Evolutionary conservation across 2,329 filamentous ascomycete genomes (phyloP).

Genomic region (Bimuria novae-zelandiae): DNA sequence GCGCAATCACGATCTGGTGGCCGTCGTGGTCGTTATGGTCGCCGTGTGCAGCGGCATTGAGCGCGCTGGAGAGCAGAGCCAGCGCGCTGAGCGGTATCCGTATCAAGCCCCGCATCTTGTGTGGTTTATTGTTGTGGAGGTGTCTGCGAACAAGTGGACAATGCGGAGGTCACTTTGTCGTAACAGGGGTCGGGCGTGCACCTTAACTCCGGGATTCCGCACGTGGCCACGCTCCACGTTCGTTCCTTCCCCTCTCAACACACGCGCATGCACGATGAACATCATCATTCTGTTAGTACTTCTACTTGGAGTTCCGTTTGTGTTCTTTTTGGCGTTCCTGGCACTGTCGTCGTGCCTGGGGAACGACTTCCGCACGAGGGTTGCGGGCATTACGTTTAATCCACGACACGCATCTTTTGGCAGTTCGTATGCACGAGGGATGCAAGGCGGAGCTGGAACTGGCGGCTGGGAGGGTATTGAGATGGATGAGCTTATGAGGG

Average conservation of each 20-base stretch:
- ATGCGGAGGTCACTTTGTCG: conserved; percentile 3
- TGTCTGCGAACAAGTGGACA: neutral
- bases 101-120: conserved; percentile 31
- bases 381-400: conserved; percentile 49
- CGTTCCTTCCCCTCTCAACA: conserved; percentile 6
- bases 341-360: conserved; percentile 61
- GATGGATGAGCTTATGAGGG: conserved; percentile 63
- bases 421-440: conserved; percentile 59
- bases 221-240: conserved; percentile 23
- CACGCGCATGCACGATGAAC: conserved; percentile 33
- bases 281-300: conserved; percentile 37
- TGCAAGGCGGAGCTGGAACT: conserved; percentile 57
- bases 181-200: neutral
- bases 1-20: conserved; percentile 48
- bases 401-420: conserved; percentile 56
- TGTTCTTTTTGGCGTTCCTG: conserved; percentile 53
- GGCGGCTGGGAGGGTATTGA: conserved; percentile 66
- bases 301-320: conserved; percentile 42
- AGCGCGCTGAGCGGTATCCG: conserved; percentile 28
- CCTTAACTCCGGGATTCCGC: conserved; percentile 6
- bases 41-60: conserved; percentile 39
- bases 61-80: conserved; percentile 33
- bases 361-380: conserved; percentile 54
- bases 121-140: neutral
- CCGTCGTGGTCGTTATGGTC: conserved; percentile 44